Evolutionary conservation across 2,329 filamentous ascomycete species (phyloP).

Genomic region (Orbilia brochopaga): DNA sequence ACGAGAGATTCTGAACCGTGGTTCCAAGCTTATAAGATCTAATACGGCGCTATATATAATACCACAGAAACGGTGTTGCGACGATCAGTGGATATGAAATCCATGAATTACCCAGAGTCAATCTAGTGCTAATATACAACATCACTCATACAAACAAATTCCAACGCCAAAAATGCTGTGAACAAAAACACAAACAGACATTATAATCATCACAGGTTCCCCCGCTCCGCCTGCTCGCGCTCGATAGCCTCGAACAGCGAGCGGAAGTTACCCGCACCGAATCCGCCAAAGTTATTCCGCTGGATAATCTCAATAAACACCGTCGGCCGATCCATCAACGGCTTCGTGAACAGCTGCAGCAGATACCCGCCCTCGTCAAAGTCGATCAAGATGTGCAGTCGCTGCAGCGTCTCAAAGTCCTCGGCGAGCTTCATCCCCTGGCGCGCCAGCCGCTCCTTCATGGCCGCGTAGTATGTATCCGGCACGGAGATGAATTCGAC

Average conservation of each 20-base stretch:
- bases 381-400: conserved; percentile 87
- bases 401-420: conserved; percentile 77
- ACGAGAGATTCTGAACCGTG: too few relatives aligned
- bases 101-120: neutral
- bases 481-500: conserved; percentile 94
- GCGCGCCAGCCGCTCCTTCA: conserved; percentile 69
- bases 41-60: too few relatives aligned
- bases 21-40: too few relatives aligned
- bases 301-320: conserved; percentile 98
- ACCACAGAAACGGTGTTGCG: neutral
- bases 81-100: too few relatives aligned
- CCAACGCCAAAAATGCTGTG: neutral
- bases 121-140: neutral
- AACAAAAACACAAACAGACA: neutral
- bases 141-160: neutral
- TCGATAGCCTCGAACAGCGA: conserved; percentile 94
- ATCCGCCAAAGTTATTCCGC: conserved; percentile 85
- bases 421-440: conserved; percentile 70
- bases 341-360: conserved; percentile 69
- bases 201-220: conserved; percentile 68
- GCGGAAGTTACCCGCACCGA: conserved; percentile 95
- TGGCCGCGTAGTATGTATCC: conserved; percentile 79
- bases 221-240: conserved; percentile 83
- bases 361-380: conserved; percentile 93
- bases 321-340: conserved; percentile 89